Conservation (phyloP, 768 basidiomycete species). For the Collybia mongolica region DNA sequence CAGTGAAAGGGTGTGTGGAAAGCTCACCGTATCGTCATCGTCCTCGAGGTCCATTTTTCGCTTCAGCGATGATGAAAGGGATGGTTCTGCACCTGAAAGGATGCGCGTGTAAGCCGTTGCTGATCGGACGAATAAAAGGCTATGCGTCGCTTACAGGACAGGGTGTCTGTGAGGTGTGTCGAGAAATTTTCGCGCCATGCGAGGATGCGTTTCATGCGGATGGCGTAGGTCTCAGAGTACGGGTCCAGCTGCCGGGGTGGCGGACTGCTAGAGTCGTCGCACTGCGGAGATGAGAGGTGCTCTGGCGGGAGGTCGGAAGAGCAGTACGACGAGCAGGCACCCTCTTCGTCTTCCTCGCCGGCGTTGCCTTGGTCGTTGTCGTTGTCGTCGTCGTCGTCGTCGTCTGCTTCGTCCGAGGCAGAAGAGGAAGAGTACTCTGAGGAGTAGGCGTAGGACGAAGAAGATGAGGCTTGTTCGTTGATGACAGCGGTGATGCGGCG, state of each 20-base stretch:
- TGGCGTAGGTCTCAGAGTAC: conserved; percentile 45
- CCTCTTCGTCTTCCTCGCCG: conserved; percentile 44
- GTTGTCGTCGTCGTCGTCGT: conserved; percentile 28
- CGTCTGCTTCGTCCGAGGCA: conserved; percentile 12
- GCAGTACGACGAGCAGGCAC: conserved; percentile 65
- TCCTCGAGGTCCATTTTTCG: conserved; percentile 51
- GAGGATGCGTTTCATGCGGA: conserved; percentile 65
- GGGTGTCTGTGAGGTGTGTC: conserved; percentile 36
- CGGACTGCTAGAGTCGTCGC: conserved; percentile 5
- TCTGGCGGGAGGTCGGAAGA: conserved; percentile 56
- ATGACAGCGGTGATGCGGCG: conserved; percentile 38
- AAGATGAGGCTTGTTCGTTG: conserved; percentile 31
- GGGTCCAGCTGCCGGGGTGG: conserved; percentile 20
- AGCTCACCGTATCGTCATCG: conserved; percentile 37
- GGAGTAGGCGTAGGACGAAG: conserved; percentile 29
- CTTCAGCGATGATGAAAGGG: conserved; percentile 38
- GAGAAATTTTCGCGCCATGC: conserved; percentile 67
- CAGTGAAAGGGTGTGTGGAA: background rate
- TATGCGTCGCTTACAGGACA: conserved; percentile 35
- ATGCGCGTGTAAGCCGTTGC: conserved; percentile 4
- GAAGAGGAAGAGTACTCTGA: conserved; percentile 39
- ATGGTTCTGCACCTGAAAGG: conserved; percentile 18
- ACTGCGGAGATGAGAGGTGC: conserved; percentile 23
- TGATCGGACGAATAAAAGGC: background rate
- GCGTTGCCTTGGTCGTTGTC: conserved; percentile 25